Percentiles rank a stretch among this genome's conserved stretches.
Conservation (phyloP, 2,329 filamentous ascomycete species). For the Coniochaeta sp. region DNA sequence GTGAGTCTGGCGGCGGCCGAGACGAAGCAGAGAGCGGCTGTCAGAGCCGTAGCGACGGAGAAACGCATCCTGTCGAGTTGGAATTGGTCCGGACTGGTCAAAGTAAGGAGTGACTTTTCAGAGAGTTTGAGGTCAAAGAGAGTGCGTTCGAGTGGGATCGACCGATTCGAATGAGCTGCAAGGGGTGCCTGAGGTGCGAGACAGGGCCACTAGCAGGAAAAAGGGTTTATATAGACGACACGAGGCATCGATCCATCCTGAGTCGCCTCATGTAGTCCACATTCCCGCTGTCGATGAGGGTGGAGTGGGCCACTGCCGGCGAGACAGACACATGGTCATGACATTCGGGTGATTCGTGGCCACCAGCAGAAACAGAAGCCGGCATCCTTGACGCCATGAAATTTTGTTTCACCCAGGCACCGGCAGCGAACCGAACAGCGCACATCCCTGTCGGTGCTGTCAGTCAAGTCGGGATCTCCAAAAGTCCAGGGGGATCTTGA, state of each 20-base stretch:
- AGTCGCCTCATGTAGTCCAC: not conserved
- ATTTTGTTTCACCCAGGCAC: not conserved
- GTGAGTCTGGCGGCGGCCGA: slow-evolving; percentile 1
- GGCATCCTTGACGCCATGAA: not conserved
- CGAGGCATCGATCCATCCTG: not conserved
- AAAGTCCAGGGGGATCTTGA: not conserved
- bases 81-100: not conserved
- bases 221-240: not conserved
- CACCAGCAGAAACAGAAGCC: not conserved
- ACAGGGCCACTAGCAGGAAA: not conserved
- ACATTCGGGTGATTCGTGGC: not conserved
- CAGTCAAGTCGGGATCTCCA: not conserved
- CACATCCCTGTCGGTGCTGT: not conserved
- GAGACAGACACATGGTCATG: not conserved
- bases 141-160: not conserved
- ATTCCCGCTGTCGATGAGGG: not conserved
- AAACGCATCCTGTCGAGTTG: not conserved
- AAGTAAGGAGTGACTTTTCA: not conserved
- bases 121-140: not conserved
- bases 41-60: not conserved
- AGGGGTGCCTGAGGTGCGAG: not conserved
- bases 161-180: not conserved
- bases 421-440: not conserved
- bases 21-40: not conserved
- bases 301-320: not conserved